Percentiles rank a stretch among this genome's conserved stretches.
Conservation (phyloP, 805 yeast species). For the Cyberlindnera mycetangii region DNA sequence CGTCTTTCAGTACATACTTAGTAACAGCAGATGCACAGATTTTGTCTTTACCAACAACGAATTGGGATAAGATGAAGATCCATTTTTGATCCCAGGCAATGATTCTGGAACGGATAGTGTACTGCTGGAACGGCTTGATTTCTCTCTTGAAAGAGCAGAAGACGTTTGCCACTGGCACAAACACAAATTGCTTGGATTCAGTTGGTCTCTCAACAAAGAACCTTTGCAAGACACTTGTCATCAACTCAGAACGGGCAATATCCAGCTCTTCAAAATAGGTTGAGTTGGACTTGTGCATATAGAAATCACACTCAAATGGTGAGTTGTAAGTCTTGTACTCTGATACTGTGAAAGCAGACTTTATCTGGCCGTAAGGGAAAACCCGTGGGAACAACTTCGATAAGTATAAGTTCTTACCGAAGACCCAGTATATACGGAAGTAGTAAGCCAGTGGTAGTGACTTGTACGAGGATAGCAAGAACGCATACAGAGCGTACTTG, state of each 20-base stretch:
- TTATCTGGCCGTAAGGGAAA: slow-evolving; percentile 13
- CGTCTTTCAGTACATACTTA: slow-evolving; percentile 78
- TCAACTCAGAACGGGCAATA: slow-evolving; percentile 64
- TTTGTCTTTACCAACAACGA: slow-evolving; percentile 38
- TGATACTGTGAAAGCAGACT: slow-evolving; percentile 39
- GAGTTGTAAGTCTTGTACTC: slow-evolving; percentile 56
- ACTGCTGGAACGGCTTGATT: slow-evolving; percentile 62
- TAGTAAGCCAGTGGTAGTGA: slow-evolving; percentile 66
- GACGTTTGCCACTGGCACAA: slow-evolving; percentile 75
- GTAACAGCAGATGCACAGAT: slow-evolving; percentile 62
- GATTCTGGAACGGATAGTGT: slow-evolving; percentile 53
- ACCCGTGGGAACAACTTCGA: slow-evolving; percentile 28
- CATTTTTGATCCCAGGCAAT: slow-evolving; percentile 87
- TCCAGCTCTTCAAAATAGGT: slow-evolving; percentile 84
- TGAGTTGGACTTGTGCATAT: slow-evolving; percentile 83
- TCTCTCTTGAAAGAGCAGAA: slow-evolving; percentile 68
- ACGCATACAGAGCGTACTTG: slow-evolving; percentile 12
- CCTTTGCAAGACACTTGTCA: slow-evolving; percentile 55
- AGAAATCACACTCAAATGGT: slow-evolving; percentile 79
- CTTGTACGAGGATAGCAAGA: slow-evolving; percentile 49
- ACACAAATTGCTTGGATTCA: slow-evolving; percentile 38
- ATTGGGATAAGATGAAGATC: slow-evolving; percentile 69
- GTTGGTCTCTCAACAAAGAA: slow-evolving; percentile 46
- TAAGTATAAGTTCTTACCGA: slow-evolving; percentile 40
- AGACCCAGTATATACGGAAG: slow-evolving; percentile 54